A percentile compares a stretch with the other conserved stretches of the same genome.
Conservation (phyloP, 2,329 filamentous ascomycete species). For the Aspergillus jensenii region DNA sequence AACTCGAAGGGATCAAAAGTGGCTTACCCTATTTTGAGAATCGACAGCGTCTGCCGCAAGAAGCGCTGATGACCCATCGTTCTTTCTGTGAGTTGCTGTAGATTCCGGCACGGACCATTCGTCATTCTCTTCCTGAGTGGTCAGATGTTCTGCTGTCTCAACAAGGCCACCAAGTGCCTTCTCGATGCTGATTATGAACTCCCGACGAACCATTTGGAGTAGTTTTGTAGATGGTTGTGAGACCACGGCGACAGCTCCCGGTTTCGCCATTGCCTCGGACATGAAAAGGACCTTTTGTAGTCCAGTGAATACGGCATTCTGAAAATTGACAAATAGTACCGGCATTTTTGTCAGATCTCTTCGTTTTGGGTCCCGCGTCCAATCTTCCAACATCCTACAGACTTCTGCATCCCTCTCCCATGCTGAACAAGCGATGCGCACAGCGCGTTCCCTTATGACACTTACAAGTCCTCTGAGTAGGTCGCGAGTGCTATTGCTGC, state of each 20-base stretch:
- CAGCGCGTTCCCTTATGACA: slow-evolving; percentile 77
- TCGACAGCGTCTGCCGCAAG: slow-evolving; percentile 53
- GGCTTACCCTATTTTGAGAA: slow-evolving; percentile 53
- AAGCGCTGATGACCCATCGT: slow-evolving; percentile 38
- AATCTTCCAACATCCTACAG: slow-evolving; percentile 89
- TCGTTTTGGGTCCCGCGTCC: slow-evolving; percentile 78
- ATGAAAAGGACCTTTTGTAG: slow-evolving; percentile 97
- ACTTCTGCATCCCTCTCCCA: slow-evolving; percentile 95
- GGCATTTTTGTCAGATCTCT: slow-evolving; percentile 92
- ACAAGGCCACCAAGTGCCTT: slow-evolving; percentile 94
- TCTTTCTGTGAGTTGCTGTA: slow-evolving; percentile 26
- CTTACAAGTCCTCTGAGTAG: slow-evolving; percentile 73
- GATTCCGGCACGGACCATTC: slow-evolving; percentile 52
- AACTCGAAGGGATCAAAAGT: neutral
- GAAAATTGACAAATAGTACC: slow-evolving; percentile 78
- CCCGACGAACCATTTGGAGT: slow-evolving; percentile 83
- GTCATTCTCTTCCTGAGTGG: slow-evolving; percentile 59
- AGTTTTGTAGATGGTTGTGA: slow-evolving; percentile 82
- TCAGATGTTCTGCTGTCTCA: slow-evolving; percentile 83
- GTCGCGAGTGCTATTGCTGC: slow-evolving; percentile 60
- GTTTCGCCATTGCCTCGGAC: slow-evolving; percentile 75
- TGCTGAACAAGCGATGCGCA: slow-evolving; percentile 79
- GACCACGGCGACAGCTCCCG: slow-evolving; percentile 73
- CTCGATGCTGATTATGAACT: slow-evolving; percentile 92
- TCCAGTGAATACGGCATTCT: slow-evolving; percentile 75